A percentile compares a stretch with the other conserved stretches of the same genome.
phyloP scores from a whole-genome alignment of 495 filamentous ascomycete species.

The Corynascus novoguineensis region DNA sequence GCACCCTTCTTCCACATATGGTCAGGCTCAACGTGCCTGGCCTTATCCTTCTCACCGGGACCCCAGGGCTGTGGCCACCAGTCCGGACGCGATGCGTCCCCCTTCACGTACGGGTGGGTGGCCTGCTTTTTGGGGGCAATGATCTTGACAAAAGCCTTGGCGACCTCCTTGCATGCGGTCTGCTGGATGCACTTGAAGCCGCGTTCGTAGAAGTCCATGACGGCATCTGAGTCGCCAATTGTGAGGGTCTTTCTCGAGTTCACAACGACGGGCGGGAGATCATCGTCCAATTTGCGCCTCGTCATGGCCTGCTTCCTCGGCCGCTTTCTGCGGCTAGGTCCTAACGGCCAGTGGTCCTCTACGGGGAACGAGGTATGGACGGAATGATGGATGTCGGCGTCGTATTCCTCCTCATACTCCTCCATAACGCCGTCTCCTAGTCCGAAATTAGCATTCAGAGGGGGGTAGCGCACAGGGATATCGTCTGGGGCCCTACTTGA shows the following conservation, averaged over 20 bases:
- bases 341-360: background rate
- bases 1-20: conserved; percentile 72
- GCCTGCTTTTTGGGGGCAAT: conserved; percentile 85
- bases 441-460: background rate
- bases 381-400: background rate
- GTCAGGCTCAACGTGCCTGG: conserved; percentile 77
- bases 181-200: conserved; percentile 67
- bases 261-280: conserved; percentile 19
- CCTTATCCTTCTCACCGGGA: conserved; percentile 28
- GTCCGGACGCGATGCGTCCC: conserved; percentile 58
- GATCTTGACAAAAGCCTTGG: conserved; percentile 75
- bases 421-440: background rate
- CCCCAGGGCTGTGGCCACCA: conserved; percentile 74
- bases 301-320: conserved; percentile 22
- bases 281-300: conserved; percentile 28
- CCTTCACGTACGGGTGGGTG: conserved; percentile 71
- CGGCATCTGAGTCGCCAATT: conserved; percentile 51
- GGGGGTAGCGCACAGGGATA: no score
- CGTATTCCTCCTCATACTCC: conserved; percentile 8
- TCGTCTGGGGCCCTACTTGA: conserved; percentile 13
- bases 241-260: conserved; percentile 37
- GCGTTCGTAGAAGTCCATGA: conserved; percentile 59
- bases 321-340: conserved; percentile 33
- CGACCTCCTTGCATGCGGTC: conserved; percentile 63
- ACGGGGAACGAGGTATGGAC: background rate